phyloP scores from a whole-genome alignment of 2,329 filamentous ascomycete genomes.

The Phialophora macrospora region DNA sequence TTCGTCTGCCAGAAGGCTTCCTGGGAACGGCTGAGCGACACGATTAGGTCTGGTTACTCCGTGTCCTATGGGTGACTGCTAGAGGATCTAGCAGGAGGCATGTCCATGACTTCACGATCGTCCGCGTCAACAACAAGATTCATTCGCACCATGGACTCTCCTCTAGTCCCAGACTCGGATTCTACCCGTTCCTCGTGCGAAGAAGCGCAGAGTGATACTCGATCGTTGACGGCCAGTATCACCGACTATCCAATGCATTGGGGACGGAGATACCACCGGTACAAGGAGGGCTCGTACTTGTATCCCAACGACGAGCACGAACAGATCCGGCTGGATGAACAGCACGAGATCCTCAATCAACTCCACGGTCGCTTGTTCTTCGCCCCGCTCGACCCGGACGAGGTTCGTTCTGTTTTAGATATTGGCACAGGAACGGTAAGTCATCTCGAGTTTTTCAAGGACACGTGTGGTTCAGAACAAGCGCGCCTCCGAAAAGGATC shows the following conservation, averaged over 20 bases:
- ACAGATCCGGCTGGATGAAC: slow-evolving; percentile 60
- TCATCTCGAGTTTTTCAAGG: background rate
- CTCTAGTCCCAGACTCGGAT: slow-evolving; percentile 31
- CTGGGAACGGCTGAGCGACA: background rate
- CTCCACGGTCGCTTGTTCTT: slow-evolving; percentile 54
- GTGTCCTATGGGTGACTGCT: slow-evolving; percentile 3
- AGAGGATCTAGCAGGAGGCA: background rate
- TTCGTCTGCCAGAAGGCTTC: background rate
- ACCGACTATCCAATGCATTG: slow-evolving; percentile 51
- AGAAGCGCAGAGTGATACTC: slow-evolving; percentile 43
- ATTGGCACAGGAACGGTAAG: slow-evolving; percentile 65
- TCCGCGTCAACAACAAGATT: slow-evolving; percentile 5
- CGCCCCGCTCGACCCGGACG: slow-evolving; percentile 52
- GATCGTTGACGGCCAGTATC: slow-evolving; percentile 51
- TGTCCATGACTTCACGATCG: slow-evolving; percentile 10
- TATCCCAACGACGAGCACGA: slow-evolving; percentile 62
- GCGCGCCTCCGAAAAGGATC: background rate
- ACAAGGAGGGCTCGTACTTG: slow-evolving; percentile 52
- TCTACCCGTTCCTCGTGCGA: slow-evolving; percentile 29
- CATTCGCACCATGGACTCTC: slow-evolving; percentile 31
- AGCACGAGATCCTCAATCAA: slow-evolving; percentile 60
- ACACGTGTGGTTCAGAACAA: background rate
- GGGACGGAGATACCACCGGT: slow-evolving; percentile 52
- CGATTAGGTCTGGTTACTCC: background rate
- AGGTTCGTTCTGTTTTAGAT: slow-evolving; percentile 57